phyloP scores from a whole-genome alignment of 2,329 filamentous ascomycete species.

The Hymenoscyphus repandus region DNA sequence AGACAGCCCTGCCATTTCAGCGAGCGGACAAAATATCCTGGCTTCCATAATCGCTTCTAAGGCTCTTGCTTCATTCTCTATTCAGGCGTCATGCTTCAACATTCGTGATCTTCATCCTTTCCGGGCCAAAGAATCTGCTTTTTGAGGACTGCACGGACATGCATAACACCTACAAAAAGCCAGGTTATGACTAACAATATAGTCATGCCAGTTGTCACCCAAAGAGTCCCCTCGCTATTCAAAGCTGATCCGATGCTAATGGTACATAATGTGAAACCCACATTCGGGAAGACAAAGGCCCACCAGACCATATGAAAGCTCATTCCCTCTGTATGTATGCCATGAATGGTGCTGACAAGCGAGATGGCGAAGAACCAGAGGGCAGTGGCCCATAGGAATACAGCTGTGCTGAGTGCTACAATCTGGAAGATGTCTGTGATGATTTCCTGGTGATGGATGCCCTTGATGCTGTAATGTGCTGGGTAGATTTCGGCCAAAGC shows the following conservation, averaged over 20 bases:
- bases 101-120: constrained; percentile 31
- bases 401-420: constrained; percentile 37
- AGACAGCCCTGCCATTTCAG: too few relatives aligned
- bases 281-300: constrained; percentile 59
- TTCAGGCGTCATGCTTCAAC: constrained; percentile 6
- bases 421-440: constrained; percentile 35
- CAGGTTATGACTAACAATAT: constrained; percentile 35
- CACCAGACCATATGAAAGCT: constrained; percentile 59
- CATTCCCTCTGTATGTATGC: constrained; percentile 41
- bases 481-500: constrained; percentile 36
- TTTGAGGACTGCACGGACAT: constrained; percentile 27
- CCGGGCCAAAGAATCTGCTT: constrained; percentile 30
- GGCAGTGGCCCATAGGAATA: constrained; percentile 61
- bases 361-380: constrained; percentile 50
- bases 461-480: constrained; percentile 23
- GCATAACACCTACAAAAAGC: constrained; percentile 25
- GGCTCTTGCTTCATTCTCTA: too few relatives aligned
- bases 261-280: constrained; percentile 52
- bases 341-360: constrained; percentile 32
- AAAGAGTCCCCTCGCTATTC: constrained; percentile 39
- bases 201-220: constrained; percentile 46
- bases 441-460: constrained; percentile 34
- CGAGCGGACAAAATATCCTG: too few relatives aligned
- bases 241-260: constrained; percentile 49
- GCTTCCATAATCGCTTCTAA: too few relatives aligned